phyloP scores from a whole-genome alignment of 768 basidiomycete genomes.

The Rhizopogon sp. region DNA sequence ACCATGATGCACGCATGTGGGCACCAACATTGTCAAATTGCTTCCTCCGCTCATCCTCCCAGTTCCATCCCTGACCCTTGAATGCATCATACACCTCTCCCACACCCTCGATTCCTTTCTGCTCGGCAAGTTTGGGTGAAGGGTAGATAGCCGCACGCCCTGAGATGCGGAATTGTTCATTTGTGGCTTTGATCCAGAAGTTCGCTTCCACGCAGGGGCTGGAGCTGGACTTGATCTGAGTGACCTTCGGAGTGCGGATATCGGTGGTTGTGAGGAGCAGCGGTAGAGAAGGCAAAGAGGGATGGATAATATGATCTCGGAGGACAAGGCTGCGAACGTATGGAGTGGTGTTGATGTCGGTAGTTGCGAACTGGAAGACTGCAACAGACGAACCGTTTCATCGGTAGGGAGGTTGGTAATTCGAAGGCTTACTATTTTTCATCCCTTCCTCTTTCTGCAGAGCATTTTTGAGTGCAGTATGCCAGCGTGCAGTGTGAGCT shows the following conservation, averaged over 20 bases:
- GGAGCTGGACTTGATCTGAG: conserved; percentile 45
- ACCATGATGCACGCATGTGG: conserved; percentile 69
- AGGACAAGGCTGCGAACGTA: conserved; percentile 65
- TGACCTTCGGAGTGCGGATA: conserved; percentile 63
- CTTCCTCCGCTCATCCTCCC: conserved; percentile 61
- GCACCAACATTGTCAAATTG: conserved; percentile 56
- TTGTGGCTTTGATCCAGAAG: conserved; percentile 68
- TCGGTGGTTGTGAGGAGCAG: conserved; percentile 69
- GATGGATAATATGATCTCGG: conserved; percentile 48
- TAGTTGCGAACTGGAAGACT: conserved; percentile 53
- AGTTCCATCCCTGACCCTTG: conserved; percentile 34
- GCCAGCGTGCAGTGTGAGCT: conserved; percentile 38
- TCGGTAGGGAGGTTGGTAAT: not conserved
- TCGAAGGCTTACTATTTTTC: conserved; percentile 19
- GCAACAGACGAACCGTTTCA: not conserved
- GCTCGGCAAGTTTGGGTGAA: conserved; percentile 9
- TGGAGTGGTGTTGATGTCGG: conserved; percentile 32
- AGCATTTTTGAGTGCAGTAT: conserved; percentile 38
- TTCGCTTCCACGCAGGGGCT: conserved; percentile 47
- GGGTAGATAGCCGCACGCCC: conserved; percentile 51
- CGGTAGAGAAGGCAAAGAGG: conserved; percentile 41
- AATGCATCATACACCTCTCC: conserved; percentile 30
- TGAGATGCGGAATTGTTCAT: conserved; percentile 71
- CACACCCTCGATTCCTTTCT: conserved; percentile 8
- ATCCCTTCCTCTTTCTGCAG: conserved; percentile 32